A percentile compares a stretch with the other conserved stretches of the same genome.
phyloP scores from a whole-genome alignment of 1,284 basidiomycete species.

The Xerocomus nothofagi region DNA sequence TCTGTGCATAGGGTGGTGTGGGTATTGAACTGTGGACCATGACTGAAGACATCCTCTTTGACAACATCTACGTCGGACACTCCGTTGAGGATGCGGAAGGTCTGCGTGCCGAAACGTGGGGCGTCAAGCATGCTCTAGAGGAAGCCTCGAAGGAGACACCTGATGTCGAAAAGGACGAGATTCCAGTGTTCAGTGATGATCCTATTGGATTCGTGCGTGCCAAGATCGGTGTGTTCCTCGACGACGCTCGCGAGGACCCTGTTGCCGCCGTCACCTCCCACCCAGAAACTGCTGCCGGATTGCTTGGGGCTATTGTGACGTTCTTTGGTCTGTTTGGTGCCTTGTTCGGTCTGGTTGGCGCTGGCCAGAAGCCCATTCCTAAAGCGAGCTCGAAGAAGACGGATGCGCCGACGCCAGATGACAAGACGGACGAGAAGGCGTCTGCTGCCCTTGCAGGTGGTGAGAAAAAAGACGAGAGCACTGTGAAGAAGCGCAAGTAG shows the following conservation, averaged over 20 bases:
- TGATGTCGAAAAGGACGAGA: conserved; percentile 48
- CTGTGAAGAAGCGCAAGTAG: conserved; percentile 37
- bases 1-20: conserved; percentile 70
- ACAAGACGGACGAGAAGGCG: conserved; percentile 61
- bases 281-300: conserved; percentile 81
- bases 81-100: conserved; percentile 79
- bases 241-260: conserved; percentile 71
- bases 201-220: conserved; percentile 78
- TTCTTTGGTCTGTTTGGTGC: conserved; percentile 82
- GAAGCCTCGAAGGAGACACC: conserved; percentile 46
- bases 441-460: conserved; percentile 69
- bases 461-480: conserved; percentile 52
- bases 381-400: conserved; percentile 74
- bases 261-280: conserved; percentile 74
- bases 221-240: conserved; percentile 73
- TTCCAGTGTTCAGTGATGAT: conserved; percentile 64
- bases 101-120: conserved; percentile 82
- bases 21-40: conserved; percentile 99
- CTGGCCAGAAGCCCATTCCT: conserved; percentile 65
- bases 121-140: conserved; percentile 78
- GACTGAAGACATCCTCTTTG: conserved; percentile 96
- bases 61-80: conserved; percentile 93
- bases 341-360: conserved; percentile 76
- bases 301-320: conserved; percentile 72
- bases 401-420: conserved; percentile 60